phyloP scores from a whole-genome alignment of 495 filamentous ascomycete genomes.

The Talaromyces proteolyticus region DNA sequence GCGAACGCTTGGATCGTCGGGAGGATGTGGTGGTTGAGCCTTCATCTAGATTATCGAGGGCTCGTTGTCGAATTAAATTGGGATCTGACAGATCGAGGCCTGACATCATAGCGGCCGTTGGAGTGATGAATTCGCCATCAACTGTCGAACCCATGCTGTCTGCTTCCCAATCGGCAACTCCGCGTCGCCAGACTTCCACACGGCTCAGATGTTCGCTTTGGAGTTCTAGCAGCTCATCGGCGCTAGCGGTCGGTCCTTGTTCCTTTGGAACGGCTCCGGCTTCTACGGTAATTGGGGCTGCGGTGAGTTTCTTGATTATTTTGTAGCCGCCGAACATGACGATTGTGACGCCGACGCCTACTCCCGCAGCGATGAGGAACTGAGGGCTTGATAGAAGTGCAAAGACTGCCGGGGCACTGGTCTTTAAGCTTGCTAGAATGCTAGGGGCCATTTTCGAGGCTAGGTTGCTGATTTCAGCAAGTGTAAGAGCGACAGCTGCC shows the following conservation, averaged over 20 bases:
- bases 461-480: constrained; percentile 84
- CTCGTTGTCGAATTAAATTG: constrained; percentile 33
- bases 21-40: constrained; percentile 28
- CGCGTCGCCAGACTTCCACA: constrained; percentile 82
- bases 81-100: constrained; percentile 40
- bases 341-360: constrained; percentile 83
- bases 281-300: constrained; percentile 5
- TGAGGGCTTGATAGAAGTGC: constrained; percentile 84
- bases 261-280: constrained; percentile 1
- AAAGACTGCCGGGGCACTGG: constrained; percentile 75
- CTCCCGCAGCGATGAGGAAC: constrained; percentile 86
- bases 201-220: constrained; percentile 49
- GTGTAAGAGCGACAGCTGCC: constrained; percentile 85
- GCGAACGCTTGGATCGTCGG: constrained; percentile 33
- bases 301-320: constrained; percentile 79
- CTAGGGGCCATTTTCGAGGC: constrained; percentile 79
- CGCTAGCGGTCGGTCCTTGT: constrained; percentile 19
- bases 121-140: constrained; percentile 83
- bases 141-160: constrained; percentile 59
- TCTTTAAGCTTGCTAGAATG: constrained; percentile 67
- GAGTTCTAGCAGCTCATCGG: constrained; percentile 56
- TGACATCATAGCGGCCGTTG: constrained; percentile 59
- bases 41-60: constrained; percentile 25
- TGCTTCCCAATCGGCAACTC: constrained; percentile 65
- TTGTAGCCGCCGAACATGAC: constrained; percentile 95